Conservation (phyloP, 495 filamentous ascomycete species). For the Letharia lupina region DNA sequence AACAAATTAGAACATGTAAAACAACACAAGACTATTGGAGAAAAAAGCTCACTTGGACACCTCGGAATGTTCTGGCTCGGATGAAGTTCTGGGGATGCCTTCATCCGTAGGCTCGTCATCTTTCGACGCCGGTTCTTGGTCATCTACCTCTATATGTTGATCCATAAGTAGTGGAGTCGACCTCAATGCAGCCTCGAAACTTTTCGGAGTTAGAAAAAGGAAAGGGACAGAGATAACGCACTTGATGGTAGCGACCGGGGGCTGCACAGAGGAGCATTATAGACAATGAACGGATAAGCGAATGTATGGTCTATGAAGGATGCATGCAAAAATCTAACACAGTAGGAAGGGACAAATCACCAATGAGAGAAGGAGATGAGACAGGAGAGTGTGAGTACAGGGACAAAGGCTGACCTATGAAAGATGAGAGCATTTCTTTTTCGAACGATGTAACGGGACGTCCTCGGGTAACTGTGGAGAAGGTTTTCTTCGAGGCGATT, state of each 20-base stretch:
- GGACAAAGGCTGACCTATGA: conserved; percentile 3
- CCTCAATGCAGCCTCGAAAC: not conserved
- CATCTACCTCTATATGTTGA: conserved; percentile 17
- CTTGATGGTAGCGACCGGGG: not conserved
- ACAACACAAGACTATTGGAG: not conserved
- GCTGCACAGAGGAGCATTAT: conserved; percentile 2
- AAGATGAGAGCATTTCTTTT: conserved; percentile 2
- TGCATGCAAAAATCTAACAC: conserved; percentile 1
- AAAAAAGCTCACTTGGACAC: conserved; percentile 22
- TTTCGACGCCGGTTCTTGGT: conserved; percentile 9
- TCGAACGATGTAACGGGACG: conserved; percentile 7
- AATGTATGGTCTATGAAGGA: conserved; percentile 2
- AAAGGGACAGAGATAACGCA: not conserved
- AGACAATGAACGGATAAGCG: conserved; percentile 8
- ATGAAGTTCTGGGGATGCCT: conserved; percentile 13
- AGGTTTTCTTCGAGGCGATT: not conserved
- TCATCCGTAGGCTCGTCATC: conserved; percentile 3
- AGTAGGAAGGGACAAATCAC: conserved; percentile 14
- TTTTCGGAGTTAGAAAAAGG: not conserved
- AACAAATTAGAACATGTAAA: conserved; percentile 18
- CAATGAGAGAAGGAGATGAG: conserved; percentile 10
- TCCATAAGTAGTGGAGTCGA: conserved; percentile 6
- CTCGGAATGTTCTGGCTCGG: conserved; percentile 20
- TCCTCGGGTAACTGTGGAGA: not conserved
- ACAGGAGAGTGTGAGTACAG: conserved; percentile 12